Evolutionary conservation across 345 rosid genomes (phyloP).

Genomic region (Pelargonium nanum): DNA sequence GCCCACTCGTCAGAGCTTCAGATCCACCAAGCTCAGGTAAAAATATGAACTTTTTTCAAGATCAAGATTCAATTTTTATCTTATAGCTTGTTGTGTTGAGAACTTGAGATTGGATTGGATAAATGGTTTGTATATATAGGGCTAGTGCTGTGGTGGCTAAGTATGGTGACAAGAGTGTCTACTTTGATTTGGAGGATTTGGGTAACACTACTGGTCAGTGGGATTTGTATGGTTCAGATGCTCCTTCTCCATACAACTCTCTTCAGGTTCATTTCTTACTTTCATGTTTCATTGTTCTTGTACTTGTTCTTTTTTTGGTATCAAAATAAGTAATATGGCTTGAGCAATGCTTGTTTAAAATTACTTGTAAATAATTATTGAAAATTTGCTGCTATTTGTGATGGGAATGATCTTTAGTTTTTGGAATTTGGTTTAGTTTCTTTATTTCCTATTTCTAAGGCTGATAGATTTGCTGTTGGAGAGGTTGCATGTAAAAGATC

Average conservation of each 20-base stretch:
- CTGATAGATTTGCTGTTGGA: neutral
- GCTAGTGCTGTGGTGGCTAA: constrained; percentile 66
- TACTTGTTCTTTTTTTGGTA: no score
- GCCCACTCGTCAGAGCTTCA: constrained; percentile 49
- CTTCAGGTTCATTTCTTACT: constrained; percentile 47
- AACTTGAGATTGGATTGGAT: neutral
- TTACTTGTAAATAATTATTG: no score
- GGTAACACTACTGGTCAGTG: constrained; percentile 96
- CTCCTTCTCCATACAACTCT: constrained; percentile 91
- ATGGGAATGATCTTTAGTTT: no score
- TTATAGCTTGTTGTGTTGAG: neutral
- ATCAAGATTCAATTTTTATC: neutral
- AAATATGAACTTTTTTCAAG: no score
- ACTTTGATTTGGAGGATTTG: constrained; percentile 92
- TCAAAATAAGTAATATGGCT: no score
- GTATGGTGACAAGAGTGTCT: constrained; percentile 94
- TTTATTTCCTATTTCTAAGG: no score
- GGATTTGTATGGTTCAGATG: constrained; percentile 95
- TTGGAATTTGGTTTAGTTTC: neutral
- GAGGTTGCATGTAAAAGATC: neutral
- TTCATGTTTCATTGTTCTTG: neutral
- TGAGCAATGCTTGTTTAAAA: no score
- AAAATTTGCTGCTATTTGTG: no score
- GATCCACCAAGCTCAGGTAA: constrained; percentile 44
- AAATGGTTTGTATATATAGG: constrained; percentile 15